phyloP scores from a whole-genome alignment of 2,329 filamentous ascomycete species.

The Domatiomyces globalis region DNA sequence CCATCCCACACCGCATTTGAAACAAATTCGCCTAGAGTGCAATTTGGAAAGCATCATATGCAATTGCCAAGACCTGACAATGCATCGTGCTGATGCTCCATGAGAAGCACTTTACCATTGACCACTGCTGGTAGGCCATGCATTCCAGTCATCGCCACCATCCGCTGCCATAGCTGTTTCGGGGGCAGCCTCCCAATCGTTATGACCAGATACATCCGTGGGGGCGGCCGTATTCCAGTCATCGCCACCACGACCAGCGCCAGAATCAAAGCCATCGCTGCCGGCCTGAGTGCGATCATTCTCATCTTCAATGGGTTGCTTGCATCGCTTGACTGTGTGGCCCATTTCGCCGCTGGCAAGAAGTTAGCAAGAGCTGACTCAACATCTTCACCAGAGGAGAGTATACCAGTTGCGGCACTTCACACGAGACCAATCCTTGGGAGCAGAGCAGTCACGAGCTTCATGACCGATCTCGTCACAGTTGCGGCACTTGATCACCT shows the following conservation, averaged over 20 bases:
- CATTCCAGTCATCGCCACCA: neutral
- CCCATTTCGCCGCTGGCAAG: constrained; percentile 9
- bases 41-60: neutral
- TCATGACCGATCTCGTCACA: constrained; percentile 22
- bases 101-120: neutral
- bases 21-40: neutral
- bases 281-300: constrained; percentile 2
- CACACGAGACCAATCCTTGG: constrained; percentile 10
- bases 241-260: constrained; percentile 7
- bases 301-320: constrained; percentile 1
- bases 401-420: constrained; percentile 11
- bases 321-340: constrained; percentile 7
- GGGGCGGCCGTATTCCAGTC: constrained; percentile 7
- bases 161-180: constrained; percentile 2
- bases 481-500: constrained; percentile 31
- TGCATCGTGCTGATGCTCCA: neutral
- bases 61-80: neutral
- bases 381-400: neutral
- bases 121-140: neutral
- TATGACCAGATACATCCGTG: constrained; percentile 16
- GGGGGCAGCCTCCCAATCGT: constrained; percentile 11
- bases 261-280: constrained; percentile 4
- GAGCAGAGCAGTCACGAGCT: constrained; percentile 5
- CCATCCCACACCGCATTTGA: neutral
- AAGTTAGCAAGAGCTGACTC: neutral